These are phyloP conservation scores for Naganishia albida DNA, from an alignment of 1,284 basidiomycete genomes.

Conservation along the genomic window DNA sequence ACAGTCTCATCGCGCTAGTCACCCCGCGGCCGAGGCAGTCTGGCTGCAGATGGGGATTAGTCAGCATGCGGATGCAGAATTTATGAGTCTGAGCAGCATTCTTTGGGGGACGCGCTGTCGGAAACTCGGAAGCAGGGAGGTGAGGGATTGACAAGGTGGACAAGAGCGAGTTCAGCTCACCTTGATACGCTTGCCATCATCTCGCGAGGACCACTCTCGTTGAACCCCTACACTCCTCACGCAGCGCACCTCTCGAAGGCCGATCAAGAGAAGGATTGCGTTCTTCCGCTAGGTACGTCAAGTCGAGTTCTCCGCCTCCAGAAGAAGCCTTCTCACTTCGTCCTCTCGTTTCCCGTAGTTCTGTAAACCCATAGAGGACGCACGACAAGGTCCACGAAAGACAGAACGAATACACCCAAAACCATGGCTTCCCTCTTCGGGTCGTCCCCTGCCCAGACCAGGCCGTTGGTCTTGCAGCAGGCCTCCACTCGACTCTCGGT, in stretches of 20 bases:
- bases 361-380: background rate
- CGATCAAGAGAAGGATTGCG: slow-evolving; percentile 23
- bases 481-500: slow-evolving; percentile 62
- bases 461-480: slow-evolving; percentile 55
- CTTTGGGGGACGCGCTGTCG: slow-evolving; percentile 12
- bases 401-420: slow-evolving; percentile 16
- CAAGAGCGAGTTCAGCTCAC: too few species aligned
- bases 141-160: background rate
- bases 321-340: background rate
- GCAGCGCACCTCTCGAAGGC: slow-evolving; percentile 8
- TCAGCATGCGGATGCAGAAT: slow-evolving; percentile 17
- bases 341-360: background rate
- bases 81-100: slow-evolving; percentile 3
- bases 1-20: slow-evolving; percentile 1
- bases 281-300: slow-evolving; percentile 9
- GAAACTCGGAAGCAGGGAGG: slow-evolving; percentile 1
- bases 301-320: background rate
- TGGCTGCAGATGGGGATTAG: slow-evolving; percentile 24
- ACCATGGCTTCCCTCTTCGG: slow-evolving; percentile 52
- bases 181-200: too few species aligned
- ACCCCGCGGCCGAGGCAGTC: background rate
- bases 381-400: slow-evolving; percentile 1
- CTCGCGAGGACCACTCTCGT: too few species aligned
- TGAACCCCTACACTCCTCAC: background rate
- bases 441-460: slow-evolving; percentile 43